A percentile compares a stretch with the other conserved stretches of the same genome.
These are phyloP conservation scores for Trichoderma gracile DNA, from an alignment of 2,329 filamentous ascomycete species.

Conservation along the genomic window DNA sequence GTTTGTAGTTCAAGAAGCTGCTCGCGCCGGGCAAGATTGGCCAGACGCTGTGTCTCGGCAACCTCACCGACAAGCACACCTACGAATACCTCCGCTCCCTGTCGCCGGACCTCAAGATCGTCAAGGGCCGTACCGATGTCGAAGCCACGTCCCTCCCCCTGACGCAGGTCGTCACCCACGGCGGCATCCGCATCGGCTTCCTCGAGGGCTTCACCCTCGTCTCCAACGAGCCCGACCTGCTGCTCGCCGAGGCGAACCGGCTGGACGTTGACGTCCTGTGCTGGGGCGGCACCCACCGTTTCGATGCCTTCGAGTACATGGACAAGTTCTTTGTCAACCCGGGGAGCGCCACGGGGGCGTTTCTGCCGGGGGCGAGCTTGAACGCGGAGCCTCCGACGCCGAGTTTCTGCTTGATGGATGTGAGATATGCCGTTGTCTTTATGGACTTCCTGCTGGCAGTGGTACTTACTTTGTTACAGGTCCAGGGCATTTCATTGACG, in stretches of 20 bases:
- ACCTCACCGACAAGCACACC: conserved; percentile 75
- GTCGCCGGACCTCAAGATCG: conserved; percentile 70
- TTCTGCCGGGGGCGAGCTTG: conserved; percentile 57
- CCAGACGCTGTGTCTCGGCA: conserved; percentile 77
- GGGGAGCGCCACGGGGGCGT: conserved; percentile 65
- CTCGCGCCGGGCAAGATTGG: conserved; percentile 81
- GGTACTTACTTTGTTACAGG: conserved; percentile 52
- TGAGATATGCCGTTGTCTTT: conserved; percentile 53
- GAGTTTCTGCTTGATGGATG: conserved; percentile 97
- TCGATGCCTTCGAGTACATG: conserved; percentile 72
- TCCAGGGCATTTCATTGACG: conserved; percentile 93
- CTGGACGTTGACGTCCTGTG: conserved; percentile 69
- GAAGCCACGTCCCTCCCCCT: conserved; percentile 66
- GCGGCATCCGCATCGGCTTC: conserved; percentile 65
- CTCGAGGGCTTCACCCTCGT: conserved; percentile 69
- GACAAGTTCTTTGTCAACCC: conserved; percentile 74
- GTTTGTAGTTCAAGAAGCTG: conserved; percentile 75
- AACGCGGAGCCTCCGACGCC: conserved; percentile 74
- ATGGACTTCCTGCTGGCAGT: neutral
- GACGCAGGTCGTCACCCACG: conserved; percentile 66
- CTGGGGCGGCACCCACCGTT: conserved; percentile 67
- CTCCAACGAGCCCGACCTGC: conserved; percentile 64
- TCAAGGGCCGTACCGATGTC: conserved; percentile 66
- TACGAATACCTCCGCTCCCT: conserved; percentile 79
- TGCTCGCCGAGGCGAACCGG: conserved; percentile 67